Evolutionary conservation across 163 green algal species (phyloP), one percentile per base, ranked within the genome.

Genomic region (Chlorella variabilis): DNA sequence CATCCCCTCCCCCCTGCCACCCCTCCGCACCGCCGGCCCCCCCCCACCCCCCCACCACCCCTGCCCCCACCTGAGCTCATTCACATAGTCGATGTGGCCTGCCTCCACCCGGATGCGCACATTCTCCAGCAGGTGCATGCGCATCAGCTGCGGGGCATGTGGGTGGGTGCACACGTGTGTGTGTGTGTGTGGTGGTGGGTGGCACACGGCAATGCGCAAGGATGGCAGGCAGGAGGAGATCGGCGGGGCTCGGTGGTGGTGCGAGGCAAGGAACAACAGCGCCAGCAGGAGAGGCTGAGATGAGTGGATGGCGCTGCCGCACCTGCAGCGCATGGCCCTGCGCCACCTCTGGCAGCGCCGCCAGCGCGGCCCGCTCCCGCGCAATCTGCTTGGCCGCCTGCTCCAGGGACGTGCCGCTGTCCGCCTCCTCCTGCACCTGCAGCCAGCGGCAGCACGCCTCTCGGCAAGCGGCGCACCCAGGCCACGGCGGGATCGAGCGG

Each of bases 21-120:
- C 45, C 45, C 45, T 15, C 11, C 45, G 11, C 45, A 54, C 45
- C 45, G 15, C 45, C 45, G 15, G n/a, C n/a, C n/a, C n/a, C n/a
- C 34, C 3, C 3, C 11, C 5, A 34, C 38, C 9, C 4, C 20
- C 41, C 20, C 65, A 3, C 34, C 41, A 13, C 36, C 21, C 65
- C 41, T 17, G 4, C 38, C 33, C 75, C 63, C 59, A 81, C n/a
- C 94, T 80, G 68, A 95, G 89, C 85, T 97, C 92, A 66, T 93
- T 94, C n/a, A 97, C 86, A 75, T 93, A 96, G 70, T 95, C 90
- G 23, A 90, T 78, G 81, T 96, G 92, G 3, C 90, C 92, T 13
- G 84, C 89, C 80, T 95, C 91, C n/a, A 96, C 89, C 23, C 89
- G 89, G 33, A 89, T 59, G 6, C 90, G 85, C 42, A 96, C 84